Base-by-base conservation (phyloP, 1,139 yeast species). In the Taiozyma sp. region DNA sequence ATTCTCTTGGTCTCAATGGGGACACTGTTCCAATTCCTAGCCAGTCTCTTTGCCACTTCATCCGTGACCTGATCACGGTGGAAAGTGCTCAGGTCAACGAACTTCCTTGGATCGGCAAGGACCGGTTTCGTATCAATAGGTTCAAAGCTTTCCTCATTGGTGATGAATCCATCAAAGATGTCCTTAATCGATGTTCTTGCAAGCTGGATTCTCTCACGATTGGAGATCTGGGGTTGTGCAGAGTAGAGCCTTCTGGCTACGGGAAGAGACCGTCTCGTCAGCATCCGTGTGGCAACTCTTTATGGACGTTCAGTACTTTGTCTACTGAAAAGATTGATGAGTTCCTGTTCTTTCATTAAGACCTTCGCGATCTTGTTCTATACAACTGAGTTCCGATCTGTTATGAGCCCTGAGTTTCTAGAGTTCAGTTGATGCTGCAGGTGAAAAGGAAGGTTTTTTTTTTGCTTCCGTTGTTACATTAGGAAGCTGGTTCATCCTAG, bases 11-110 rank as follows among this genome's bases (percentile, higher is more conserved):
- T 78, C 46, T 75, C 70, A 22, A 53, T 50, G 8, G 75, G 66
- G 50, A 83, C 62, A 46, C 71, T 70, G 8, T 64, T 64, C 89
- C 89, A 83, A 49, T 75, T 75, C 51, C 72, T 74, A 58, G 80
- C 81, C 60, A 69, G 73, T 54, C 75, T 73, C 41, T 71, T 76
- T 55, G 79, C 83, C 44, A 81, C 69, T 56, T 80, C 85, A 47
- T 76, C 75, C 41, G 75, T 65, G 1, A 83, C 79, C 62, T 78
- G 83, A 19, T 84, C 84, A 59, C 82, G 83, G 58, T 83, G 85
- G 44, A 76, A 74, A 47, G 78, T 73, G 39, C 78, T 75, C 45
- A 83, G 66, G 2, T 66, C 51, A 7, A 69, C 73, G 60, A 77
- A 83, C 32, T 71, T 64, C 14, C 57, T 54, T 2, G 86, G 85